Evolutionary conservation across 192 early-diverging fungal genomes (phyloP).

Genomic region (Coemansia sp.): DNA sequence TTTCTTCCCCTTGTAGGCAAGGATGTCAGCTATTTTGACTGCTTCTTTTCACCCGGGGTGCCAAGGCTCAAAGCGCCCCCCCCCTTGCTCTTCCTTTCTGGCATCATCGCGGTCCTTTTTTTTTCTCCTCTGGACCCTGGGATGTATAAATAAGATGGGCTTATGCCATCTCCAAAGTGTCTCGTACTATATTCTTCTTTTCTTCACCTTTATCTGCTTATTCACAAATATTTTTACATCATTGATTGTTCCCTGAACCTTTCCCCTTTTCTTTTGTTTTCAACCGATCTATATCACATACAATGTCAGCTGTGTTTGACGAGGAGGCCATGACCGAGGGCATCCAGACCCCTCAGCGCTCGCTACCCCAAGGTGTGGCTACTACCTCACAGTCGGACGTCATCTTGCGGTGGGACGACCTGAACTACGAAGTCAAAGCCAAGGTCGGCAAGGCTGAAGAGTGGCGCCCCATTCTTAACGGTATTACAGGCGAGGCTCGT

Average conservation of each 20-base stretch:
- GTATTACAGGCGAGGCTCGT: conserved; percentile 72
- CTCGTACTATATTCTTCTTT: not conserved
- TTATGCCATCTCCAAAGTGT: not conserved
- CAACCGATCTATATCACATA: not conserved
- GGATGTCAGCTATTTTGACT: conserved; percentile 2
- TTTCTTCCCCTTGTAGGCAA: not conserved
- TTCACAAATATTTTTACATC: not conserved
- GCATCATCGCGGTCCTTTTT: not conserved
- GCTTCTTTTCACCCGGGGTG: not conserved
- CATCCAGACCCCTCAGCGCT: conserved; percentile 11
- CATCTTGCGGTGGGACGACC: conserved; percentile 45
- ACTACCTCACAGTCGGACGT: conserved; percentile 19
- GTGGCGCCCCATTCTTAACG: conserved; percentile 62
- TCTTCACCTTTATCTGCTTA: not conserved
- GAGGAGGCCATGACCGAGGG: conserved; percentile 46
- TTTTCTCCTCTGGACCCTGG: not conserved
- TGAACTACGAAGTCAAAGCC: conserved; percentile 51
- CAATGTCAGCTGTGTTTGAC: conserved; percentile 36
- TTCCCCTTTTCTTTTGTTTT: not conserved
- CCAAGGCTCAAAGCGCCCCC: not conserved
- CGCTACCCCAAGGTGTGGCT: not conserved
- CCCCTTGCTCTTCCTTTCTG: not conserved
- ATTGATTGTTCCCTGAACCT: not conserved
- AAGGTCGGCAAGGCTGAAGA: conserved; percentile 22
- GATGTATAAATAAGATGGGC: not conserved